Evolutionary conservation across 202 grass and related monocot genomes (phyloP).

Genomic region (Panicum hallii): DNA sequence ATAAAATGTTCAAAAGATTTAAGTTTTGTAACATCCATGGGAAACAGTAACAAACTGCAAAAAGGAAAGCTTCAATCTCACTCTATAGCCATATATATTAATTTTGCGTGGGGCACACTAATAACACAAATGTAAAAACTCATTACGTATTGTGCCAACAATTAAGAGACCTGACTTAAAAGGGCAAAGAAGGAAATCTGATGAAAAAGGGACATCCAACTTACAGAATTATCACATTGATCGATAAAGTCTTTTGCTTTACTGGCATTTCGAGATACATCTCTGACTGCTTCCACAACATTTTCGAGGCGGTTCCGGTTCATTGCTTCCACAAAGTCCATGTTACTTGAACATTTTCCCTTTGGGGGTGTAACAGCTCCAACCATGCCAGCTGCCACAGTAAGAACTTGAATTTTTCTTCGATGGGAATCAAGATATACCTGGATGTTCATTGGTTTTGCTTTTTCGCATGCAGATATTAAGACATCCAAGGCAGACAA

Average conservation of each 20-base stretch:
- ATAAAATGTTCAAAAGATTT: conserved; percentile 38
- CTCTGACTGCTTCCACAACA: conserved; percentile 79
- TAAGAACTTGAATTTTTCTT: conserved; percentile 82
- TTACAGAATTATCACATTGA: conserved; percentile 67
- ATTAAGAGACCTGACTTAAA: conserved; percentile 30
- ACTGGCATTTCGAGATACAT: conserved; percentile 68
- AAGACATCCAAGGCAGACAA: conserved; percentile 83
- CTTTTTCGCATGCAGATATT: conserved; percentile 91
- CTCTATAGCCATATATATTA: conserved; percentile 20
- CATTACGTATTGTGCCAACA: neutral
- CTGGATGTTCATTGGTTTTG: conserved; percentile 73
- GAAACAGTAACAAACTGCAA: neutral
- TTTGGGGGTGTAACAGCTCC: conserved; percentile 39
- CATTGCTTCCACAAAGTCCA: conserved; percentile 62
- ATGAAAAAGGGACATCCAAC: conserved; percentile 50
- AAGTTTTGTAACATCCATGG: conserved; percentile 21
- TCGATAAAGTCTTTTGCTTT: conserved; percentile 69
- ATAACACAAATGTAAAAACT: conserved; percentile 22
- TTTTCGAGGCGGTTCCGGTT: conserved; percentile 64
- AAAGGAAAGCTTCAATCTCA: conserved; percentile 34
- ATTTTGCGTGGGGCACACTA: conserved; percentile 21
- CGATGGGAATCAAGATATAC: conserved; percentile 83
- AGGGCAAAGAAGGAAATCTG: conserved; percentile 29
- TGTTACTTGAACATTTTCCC: conserved; percentile 51
- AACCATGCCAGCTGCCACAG: conserved; percentile 78